A percentile compares a stretch with the other conserved stretches of the same genome.
Conservation (phyloP, 129 eudicot genomes). For the Chrysanthemum lavandulifolium region DNA sequence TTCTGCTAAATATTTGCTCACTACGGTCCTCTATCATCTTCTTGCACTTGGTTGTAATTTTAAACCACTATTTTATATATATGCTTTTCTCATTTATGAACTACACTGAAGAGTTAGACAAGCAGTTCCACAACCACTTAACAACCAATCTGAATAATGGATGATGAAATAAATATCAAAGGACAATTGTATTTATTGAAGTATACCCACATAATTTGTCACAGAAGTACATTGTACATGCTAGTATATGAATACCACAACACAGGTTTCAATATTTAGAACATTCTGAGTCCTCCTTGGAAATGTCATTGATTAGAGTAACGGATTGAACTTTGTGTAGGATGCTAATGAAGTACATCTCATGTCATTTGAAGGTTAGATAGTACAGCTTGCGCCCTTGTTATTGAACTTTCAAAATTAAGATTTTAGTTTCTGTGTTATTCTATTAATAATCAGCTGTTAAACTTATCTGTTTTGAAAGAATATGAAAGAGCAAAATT, state of each 20-base stretch:
- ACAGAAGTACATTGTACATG: neutral
- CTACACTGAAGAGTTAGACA: neutral
- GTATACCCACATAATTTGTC: neutral
- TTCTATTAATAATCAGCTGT: neutral
- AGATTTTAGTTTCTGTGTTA: neutral
- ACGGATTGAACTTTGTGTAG: neutral
- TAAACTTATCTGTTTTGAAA: neutral
- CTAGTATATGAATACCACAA: neutral
- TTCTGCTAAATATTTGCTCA: neutral
- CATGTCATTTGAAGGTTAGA: neutral
- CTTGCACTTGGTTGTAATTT: constrained; percentile 1
- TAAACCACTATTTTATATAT: neutral
- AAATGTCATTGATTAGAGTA: neutral
- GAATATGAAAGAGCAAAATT: neutral
- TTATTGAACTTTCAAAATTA: neutral
- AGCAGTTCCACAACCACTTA: neutral
- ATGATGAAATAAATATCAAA: neutral
- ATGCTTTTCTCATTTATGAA: neutral
- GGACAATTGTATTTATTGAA: neutral
- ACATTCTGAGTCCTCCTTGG: neutral
- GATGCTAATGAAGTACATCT: neutral
- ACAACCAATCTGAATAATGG: neutral
- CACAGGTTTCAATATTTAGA: neutral
- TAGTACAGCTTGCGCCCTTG: neutral
- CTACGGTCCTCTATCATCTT: neutral